These are phyloP conservation scores for Phytopythium montanum DNA, from an alignment of 352 stramenopile genomes.

Conservation along the genomic window DNA sequence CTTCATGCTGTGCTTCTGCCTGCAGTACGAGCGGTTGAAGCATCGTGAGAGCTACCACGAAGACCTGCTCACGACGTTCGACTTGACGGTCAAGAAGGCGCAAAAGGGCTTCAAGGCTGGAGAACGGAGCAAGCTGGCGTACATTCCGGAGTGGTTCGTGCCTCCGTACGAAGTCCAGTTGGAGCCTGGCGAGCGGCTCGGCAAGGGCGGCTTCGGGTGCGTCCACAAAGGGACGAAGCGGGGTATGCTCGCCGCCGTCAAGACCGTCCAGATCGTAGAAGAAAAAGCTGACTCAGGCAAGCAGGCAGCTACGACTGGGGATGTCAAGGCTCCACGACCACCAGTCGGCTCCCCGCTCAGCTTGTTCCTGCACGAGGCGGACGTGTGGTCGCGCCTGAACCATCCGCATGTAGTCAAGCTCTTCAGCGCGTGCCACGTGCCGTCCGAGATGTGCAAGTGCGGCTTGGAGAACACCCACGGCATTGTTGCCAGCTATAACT, in stretches of 20 bases:
- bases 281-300: background rate
- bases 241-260: background rate
- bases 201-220: background rate
- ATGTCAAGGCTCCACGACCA: background rate
- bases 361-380: conserved; percentile 1
- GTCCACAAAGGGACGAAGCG: background rate
- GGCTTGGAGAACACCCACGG: background rate
- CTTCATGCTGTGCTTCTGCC: background rate
- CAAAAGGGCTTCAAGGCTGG: background rate
- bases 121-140: background rate
- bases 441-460: background rate
- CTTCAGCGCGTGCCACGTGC: background rate
- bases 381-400: conserved; percentile 1
- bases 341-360: background rate
- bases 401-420: conserved; percentile 7
- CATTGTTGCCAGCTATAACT: background rate
- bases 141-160: background rate
- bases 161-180: background rate
- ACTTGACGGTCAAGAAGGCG: background rate
- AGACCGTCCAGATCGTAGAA: background rate
- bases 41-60: background rate
- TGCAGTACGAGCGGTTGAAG: background rate
- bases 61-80: background rate
- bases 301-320: background rate
- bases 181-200: background rate